Percentiles rank a stretch among this genome's conserved stretches.
Conservation (phyloP, 345 rosid species). For the Dipteronia sinensis region DNA sequence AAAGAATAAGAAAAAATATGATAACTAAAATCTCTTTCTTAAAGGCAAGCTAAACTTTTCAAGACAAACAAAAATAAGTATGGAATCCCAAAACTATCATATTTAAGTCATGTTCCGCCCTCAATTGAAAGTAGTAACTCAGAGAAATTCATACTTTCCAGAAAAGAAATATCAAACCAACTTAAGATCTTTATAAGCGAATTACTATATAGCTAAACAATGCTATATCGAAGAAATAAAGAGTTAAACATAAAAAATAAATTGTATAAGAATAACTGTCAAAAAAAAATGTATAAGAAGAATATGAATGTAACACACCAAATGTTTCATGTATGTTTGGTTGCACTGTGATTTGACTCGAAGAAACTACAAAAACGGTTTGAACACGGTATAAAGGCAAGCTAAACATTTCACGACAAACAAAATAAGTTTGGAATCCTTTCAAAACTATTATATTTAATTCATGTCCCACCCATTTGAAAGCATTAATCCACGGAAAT, state of each 20-base stretch:
- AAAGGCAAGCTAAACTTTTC: background rate
- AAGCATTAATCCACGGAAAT: background rate
- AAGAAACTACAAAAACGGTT: constrained; percentile 22
- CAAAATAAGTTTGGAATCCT: background rate
- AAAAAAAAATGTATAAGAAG: too few species aligned
- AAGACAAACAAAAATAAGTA: background rate
- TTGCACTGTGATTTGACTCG: constrained; percentile 5
- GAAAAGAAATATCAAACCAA: background rate
- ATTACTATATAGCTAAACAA: background rate
- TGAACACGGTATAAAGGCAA: background rate
- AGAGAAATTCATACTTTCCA: background rate
- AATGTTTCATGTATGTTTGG: background rate
- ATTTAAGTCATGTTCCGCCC: background rate
- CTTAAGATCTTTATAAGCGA: background rate
- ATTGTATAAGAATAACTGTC: background rate
- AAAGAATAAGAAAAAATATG: background rate
- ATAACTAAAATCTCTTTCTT: background rate
- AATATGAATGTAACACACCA: too few species aligned
- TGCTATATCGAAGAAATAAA: background rate
- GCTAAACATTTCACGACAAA: constrained; percentile 7
- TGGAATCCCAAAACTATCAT: constrained; percentile 1
- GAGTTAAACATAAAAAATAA: background rate
- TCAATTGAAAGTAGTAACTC: background rate
- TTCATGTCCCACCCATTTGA: background rate
- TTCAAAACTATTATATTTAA: constrained; percentile 1